These are phyloP conservation scores for Serendipita sp. DNA, from an alignment of 768 basidiomycete species.

Conservation along the genomic window DNA sequence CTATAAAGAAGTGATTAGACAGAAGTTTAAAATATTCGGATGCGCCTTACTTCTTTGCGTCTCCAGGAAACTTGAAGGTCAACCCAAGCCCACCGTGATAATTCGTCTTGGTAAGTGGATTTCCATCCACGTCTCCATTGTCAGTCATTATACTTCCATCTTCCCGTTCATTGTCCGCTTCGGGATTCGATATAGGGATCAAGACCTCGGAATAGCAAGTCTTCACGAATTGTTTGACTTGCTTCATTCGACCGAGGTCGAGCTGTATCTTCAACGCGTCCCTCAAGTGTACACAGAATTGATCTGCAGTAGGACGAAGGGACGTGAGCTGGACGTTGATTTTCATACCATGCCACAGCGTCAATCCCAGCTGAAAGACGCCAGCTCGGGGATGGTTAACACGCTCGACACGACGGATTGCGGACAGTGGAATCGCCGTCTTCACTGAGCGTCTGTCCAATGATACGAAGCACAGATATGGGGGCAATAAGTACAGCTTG, in stretches of 20 bases:
- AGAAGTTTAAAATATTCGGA: neutral
- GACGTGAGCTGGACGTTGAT: constrained; percentile 77
- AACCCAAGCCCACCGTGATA: constrained; percentile 71
- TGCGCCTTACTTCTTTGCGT: constrained; percentile 64
- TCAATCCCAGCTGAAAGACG: constrained; percentile 86
- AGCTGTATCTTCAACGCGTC: constrained; percentile 82
- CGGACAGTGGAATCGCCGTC: constrained; percentile 82
- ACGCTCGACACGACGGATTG: constrained; percentile 84
- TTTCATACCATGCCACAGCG: constrained; percentile 73
- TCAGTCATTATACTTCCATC: constrained; percentile 48
- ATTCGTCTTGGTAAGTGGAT: constrained; percentile 24
- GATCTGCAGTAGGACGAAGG: constrained; percentile 80
- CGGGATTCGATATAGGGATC: constrained; percentile 33
- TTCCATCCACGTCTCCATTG: constrained; percentile 30
- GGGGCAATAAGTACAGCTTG: constrained; percentile 73
- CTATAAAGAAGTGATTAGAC: constrained; percentile 22
- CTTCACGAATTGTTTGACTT: constrained; percentile 76
- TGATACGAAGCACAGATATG: constrained; percentile 80
- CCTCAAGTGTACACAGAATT: constrained; percentile 78
- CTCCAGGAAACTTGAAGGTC: constrained; percentile 80
- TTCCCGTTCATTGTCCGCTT: constrained; percentile 51
- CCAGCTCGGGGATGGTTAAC: constrained; percentile 69
- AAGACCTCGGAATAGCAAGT: constrained; percentile 93
- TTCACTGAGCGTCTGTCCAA: constrained; percentile 84
- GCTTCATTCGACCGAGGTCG: constrained; percentile 85